These are phyloP conservation scores for Chamaecyparis obtusa DNA, from an alignment of 75 land plant species.

Conservation along the genomic window DNA sequence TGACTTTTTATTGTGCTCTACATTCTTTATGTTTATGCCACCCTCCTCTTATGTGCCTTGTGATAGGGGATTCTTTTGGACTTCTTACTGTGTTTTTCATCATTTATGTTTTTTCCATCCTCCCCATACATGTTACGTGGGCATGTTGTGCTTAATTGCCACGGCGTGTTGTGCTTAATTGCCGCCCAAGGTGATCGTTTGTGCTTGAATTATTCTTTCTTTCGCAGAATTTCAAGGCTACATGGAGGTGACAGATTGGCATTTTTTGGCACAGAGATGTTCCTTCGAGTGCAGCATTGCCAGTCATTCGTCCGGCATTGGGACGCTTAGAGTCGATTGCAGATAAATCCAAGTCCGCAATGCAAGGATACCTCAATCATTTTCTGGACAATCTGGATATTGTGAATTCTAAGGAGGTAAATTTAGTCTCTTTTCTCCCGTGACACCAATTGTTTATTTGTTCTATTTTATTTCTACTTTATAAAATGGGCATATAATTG, in stretches of 20 bases:
- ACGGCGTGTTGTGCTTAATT: slow-evolving; percentile 13
- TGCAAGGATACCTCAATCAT: slow-evolving; percentile 91
- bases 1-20: not conserved
- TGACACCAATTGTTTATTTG: not conserved
- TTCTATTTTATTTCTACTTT: not conserved
- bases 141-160: slow-evolving; percentile 1
- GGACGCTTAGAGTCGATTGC: slow-evolving; percentile 85
- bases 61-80: not conserved
- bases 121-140: not conserved
- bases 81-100: not conserved
- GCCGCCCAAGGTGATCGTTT: slow-evolving; percentile 12
- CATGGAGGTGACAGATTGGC: slow-evolving; percentile 21
- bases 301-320: slow-evolving; percentile 83
- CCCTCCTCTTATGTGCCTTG: not conserved
- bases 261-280: slow-evolving; percentile 69
- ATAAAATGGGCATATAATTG: not conserved
- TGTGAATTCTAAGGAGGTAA: slow-evolving; percentile 86
- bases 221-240: slow-evolving; percentile 21
- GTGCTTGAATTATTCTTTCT: not conserved
- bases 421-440: not conserved
- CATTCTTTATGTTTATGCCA: not conserved
- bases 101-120: not conserved
- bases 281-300: slow-evolving; percentile 96
- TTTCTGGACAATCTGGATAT: slow-evolving; percentile 88
- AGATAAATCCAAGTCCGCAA: slow-evolving; percentile 72